phyloP scores from a whole-genome alignment of 441 rosid species.

The Iberis amara region DNA sequence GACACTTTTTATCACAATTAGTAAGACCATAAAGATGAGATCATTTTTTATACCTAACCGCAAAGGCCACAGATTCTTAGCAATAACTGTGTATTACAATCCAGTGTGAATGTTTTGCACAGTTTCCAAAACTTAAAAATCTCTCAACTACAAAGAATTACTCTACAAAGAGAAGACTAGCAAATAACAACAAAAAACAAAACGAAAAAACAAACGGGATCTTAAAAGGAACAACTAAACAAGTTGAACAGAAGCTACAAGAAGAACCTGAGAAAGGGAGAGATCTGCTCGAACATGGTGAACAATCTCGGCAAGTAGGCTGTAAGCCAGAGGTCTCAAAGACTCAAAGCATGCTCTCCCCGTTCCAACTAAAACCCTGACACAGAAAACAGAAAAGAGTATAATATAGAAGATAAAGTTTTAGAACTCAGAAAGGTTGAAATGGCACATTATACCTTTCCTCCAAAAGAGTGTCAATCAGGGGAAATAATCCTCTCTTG shows the following conservation, averaged over 20 bases:
- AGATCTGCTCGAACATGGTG: slow-evolving; percentile 95
- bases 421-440: slow-evolving; percentile 9
- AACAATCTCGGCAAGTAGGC: slow-evolving; percentile 95
- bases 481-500: slow-evolving; percentile 95
- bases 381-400: slow-evolving; percentile 21
- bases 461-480: slow-evolving; percentile 84
- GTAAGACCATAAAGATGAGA: slow-evolving; percentile 5
- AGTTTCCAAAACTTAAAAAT: slow-evolving; percentile 5
- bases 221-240: slow-evolving; percentile 9
- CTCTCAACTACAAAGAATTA: slow-evolving; percentile 10
- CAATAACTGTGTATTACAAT: slow-evolving; percentile 11
- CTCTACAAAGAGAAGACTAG: slow-evolving; percentile 15
- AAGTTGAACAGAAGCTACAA: slow-evolving; percentile 17
- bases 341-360: slow-evolving; percentile 98
- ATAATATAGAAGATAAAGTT: neutral
- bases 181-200: neutral
- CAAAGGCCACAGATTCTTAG: slow-evolving; percentile 15
- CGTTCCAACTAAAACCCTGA: slow-evolving; percentile 91
- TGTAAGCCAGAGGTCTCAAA: slow-evolving; percentile 95
- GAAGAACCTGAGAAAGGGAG: slow-evolving; percentile 73
- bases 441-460: slow-evolving; percentile 56
- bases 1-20: slow-evolving; percentile 15
- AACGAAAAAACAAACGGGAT: neutral
- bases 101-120: neutral
- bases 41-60: slow-evolving; percentile 10